Conservation (phyloP, 805 yeast species). For the Pichia insulana region DNA sequence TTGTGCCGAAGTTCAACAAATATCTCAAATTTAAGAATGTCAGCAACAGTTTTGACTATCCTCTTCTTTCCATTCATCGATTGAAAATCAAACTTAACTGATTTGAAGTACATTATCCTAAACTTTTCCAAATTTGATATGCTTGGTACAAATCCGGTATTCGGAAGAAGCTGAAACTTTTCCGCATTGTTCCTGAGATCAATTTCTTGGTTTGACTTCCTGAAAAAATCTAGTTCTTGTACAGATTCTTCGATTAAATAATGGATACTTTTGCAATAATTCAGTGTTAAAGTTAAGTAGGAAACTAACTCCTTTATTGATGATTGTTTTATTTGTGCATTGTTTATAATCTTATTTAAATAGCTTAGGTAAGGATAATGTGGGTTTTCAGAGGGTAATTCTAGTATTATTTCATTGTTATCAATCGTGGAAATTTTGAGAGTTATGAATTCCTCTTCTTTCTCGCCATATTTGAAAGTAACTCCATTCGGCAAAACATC, state of each 20-base stretch:
- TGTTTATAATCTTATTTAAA: slow-evolving; percentile 18
- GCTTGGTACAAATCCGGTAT: slow-evolving; percentile 3
- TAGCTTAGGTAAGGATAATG: slow-evolving; percentile 21
- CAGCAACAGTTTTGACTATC: slow-evolving; percentile 17
- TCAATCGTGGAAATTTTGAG: slow-evolving; percentile 16
- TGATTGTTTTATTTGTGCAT: slow-evolving; percentile 6
- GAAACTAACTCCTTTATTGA: slow-evolving; percentile 22
- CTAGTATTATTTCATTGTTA: slow-evolving; percentile 18
- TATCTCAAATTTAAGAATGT: slow-evolving; percentile 15
- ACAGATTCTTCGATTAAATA: slow-evolving; percentile 12
- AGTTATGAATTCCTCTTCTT: slow-evolving; percentile 20
- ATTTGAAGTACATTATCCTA: slow-evolving; percentile 20
- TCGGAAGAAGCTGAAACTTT: slow-evolving; percentile 1
- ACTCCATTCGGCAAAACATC: slow-evolving; percentile 23
- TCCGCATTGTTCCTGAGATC: slow-evolving; percentile 5
- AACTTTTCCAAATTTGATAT: slow-evolving; percentile 15
- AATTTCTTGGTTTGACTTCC: slow-evolving; percentile 12
- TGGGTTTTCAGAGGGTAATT: slow-evolving; percentile 24
- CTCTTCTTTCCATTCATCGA: slow-evolving; percentile 12
- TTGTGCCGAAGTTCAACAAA: slow-evolving; percentile 20
- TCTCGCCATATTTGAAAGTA: slow-evolving; percentile 26
- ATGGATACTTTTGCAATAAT: slow-evolving; percentile 19
- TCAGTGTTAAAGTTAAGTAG: slow-evolving; percentile 24
- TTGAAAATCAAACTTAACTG: slow-evolving; percentile 5
- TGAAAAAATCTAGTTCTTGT: slow-evolving; percentile 8